Percentiles rank a stretch among this genome's conserved stretches.
Conservation (phyloP, 768 basidiomycete genomes). For the Boletellus ananas region DNA sequence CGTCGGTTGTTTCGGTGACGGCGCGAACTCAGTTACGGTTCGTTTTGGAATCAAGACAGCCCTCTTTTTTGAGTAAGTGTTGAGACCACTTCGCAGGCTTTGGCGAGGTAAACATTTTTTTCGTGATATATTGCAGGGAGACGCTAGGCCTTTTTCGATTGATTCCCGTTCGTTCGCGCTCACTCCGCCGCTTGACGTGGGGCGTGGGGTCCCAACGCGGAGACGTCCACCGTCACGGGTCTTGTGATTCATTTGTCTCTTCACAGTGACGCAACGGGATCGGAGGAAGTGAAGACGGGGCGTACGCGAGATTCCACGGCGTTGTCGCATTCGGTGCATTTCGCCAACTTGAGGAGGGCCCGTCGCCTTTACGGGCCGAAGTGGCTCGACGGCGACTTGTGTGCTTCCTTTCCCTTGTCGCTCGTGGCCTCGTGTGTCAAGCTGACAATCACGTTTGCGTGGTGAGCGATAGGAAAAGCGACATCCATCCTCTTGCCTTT, state of each 20-base stretch:
- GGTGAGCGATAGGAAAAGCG: not conserved
- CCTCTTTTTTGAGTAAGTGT: conserved; percentile 49
- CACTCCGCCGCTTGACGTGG: not conserved
- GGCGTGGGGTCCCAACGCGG: not conserved
- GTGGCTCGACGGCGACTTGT: not conserved
- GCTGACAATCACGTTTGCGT: not conserved
- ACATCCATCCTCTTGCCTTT: too few species aligned
- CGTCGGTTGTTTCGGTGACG: not conserved
- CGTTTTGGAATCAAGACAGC: conserved; percentile 48
- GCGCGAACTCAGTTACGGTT: not conserved
- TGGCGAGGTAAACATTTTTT: too few species aligned
- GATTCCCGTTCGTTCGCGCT: not conserved
- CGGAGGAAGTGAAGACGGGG: not conserved
- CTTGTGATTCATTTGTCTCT: not conserved
- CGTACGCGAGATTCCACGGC: not conserved
- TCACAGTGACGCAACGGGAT: not conserved
- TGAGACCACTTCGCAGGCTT: conserved; percentile 47
- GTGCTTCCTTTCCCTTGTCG: not conserved
- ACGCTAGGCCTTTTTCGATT: not conserved
- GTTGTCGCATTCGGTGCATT: not conserved
- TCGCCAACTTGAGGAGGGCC: not conserved
- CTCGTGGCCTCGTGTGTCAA: not conserved
- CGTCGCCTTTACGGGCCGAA: not conserved
- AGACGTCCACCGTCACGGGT: not conserved
- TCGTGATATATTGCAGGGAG: conserved; percentile 20